Base-by-base conservation (phyloP, 371 early-diverging fungal species). In the Massospora cicadina region DNA sequence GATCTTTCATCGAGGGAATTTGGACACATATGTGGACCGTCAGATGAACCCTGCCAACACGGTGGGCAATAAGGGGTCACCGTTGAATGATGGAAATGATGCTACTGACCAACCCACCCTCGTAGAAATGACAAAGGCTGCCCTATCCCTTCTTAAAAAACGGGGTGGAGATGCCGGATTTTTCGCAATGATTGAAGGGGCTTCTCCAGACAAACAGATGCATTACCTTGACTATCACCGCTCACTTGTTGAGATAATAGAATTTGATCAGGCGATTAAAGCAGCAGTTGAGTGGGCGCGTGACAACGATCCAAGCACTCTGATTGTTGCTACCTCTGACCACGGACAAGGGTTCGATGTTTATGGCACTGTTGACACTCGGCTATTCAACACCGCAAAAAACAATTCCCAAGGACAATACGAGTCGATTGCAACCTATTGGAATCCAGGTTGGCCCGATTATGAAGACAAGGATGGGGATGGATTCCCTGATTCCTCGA, bases 111-210 rank as follows among this genome's bases (percentile, higher is more conserved):
- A 87, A 75, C 87, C 87, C 65, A 78, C 80, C 64, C 69, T 85
- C 31, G 74, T 78, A 54, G 78, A 81, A 33, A 87, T 87, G 87
- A 82, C 81, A n/a, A 27, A 81, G 69, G 78, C 78, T 73, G 83
- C 84, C 43, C 71, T 81, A 54, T 78, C 79, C 30, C 75, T 77
- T 23, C 68, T 83, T 63, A 75, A 81, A 67, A 77, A 76, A 71
- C 79, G 82, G 66, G 77, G 80, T 69, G 81, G 81, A 69, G 71
- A 78, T 24, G 79, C 81, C 68, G 85, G 85, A 66, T 86, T 78
- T 74, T 87, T 83, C 75, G 70, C 85, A 69, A 81, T 87, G 85
- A 78, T 80, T 60, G 87, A 87, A 73, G 87, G 83, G 61, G 87
- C 85, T 56, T 80, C 82, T 30, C 76, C 85, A 63, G 87, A 87